phyloP scores from a whole-genome alignment of 1,284 basidiomycete species.

The Apiotrichum veenhuisii region DNA sequence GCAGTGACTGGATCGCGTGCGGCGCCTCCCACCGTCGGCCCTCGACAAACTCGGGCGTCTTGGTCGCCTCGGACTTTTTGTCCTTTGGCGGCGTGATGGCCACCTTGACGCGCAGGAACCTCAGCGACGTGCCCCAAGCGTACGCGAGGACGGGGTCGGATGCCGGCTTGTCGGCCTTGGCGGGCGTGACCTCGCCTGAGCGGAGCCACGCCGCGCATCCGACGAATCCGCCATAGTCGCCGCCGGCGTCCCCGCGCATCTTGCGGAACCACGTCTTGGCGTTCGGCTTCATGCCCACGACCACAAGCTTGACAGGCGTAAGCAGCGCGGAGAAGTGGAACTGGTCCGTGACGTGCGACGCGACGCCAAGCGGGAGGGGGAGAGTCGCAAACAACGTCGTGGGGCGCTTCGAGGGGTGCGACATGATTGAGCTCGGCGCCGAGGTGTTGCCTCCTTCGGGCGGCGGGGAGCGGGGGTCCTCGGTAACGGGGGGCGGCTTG shows the following conservation, averaged over 20 bases:
- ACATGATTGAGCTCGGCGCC: constrained; percentile 22
- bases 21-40: constrained; percentile 43
- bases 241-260: constrained; percentile 55
- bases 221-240: constrained; percentile 54
- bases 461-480: not conserved
- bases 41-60: constrained; percentile 43
- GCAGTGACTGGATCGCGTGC: constrained; percentile 46
- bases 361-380: constrained; percentile 76
- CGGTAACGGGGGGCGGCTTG: not conserved
- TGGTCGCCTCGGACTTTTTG: constrained; percentile 15
- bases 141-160: constrained; percentile 69
- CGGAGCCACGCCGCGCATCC: constrained; percentile 76
- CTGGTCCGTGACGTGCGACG: constrained; percentile 71
- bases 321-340: constrained; percentile 82
- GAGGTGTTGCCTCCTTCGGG: not conserved
- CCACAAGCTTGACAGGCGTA: constrained; percentile 83
- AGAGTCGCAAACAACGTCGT: constrained; percentile 71
- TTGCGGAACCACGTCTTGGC: constrained; percentile 90
- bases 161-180: not conserved
- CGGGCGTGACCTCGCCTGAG: constrained; percentile 20
- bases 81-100: constrained; percentile 1
- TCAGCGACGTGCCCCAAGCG: constrained; percentile 70
- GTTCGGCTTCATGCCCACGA: constrained; percentile 86
- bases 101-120: constrained; percentile 58
- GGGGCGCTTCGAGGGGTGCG: constrained; percentile 49